Conservation (phyloP, 208 protist species). For the Leishmania major region DNA sequence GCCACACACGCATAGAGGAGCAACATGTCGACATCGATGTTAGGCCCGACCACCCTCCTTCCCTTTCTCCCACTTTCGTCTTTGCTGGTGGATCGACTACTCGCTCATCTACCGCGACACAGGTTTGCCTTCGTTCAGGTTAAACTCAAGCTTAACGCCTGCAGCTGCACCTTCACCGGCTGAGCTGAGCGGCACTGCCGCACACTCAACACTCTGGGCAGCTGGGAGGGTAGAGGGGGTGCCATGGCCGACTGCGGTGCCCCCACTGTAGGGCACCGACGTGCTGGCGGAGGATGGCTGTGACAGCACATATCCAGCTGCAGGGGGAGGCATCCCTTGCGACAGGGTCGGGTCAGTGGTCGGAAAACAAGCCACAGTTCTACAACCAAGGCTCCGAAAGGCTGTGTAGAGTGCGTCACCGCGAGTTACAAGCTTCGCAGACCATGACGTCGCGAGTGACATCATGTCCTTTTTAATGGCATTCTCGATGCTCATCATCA, state of each 20-base stretch:
- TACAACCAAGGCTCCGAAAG: constrained; percentile 1
- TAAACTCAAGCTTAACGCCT: too few species aligned
- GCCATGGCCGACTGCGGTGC: too few species aligned
- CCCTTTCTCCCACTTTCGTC: background rate
- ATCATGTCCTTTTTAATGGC: background rate
- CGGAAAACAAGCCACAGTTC: background rate
- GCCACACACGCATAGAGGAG: background rate
- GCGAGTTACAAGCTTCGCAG: background rate
- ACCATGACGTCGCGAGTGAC: constrained; percentile 2
- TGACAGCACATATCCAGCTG: background rate
- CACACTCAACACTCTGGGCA: background rate
- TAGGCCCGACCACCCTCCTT: too few species aligned
- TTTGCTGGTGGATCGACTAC: too few species aligned
- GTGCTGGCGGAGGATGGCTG: background rate
- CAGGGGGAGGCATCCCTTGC: background rate
- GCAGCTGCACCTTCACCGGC: background rate
- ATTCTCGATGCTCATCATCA: constrained; percentile 2
- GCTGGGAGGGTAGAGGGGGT: background rate
- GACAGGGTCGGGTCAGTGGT: too few species aligned
- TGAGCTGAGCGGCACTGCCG: too few species aligned
- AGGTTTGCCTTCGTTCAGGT: background rate
- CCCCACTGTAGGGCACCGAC: too few species aligned
- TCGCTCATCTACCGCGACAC: too few species aligned
- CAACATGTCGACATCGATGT: background rate
- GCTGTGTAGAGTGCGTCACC: background rate